These are phyloP conservation scores for Vaccinium darrowii DNA, from an alignment of 148 eudicot genomes.

Conservation along the genomic window DNA sequence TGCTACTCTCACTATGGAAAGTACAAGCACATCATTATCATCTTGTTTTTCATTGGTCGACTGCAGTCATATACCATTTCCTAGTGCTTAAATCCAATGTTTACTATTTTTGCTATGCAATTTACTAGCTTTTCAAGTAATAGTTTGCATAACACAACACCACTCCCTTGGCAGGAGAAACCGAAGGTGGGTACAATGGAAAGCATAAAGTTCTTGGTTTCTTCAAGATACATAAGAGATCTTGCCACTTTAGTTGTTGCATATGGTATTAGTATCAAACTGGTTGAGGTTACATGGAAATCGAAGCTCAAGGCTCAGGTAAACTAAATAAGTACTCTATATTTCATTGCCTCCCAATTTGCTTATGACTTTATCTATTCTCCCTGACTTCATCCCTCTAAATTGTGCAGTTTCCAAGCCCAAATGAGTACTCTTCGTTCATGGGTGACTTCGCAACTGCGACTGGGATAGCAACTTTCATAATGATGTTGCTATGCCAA, in stretches of 20 bases:
- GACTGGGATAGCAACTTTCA: conserved; percentile 85
- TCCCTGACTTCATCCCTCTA: neutral
- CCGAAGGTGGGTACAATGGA: conserved; percentile 96
- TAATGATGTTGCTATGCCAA: conserved; percentile 95
- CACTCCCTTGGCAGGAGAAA: conserved; percentile 57
- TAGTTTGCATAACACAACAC: neutral
- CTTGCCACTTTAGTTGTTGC: conserved; percentile 96
- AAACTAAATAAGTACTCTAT: neutral
- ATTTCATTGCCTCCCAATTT: neutral
- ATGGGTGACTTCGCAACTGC: conserved; percentile 99
- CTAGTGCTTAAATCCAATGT: too few species aligned
- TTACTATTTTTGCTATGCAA: neutral
- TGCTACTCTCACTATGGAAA: neutral
- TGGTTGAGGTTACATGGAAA: conserved; percentile 99
- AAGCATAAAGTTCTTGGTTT: conserved; percentile 91
- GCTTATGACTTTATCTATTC: neutral
- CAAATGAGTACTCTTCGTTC: conserved; percentile 94
- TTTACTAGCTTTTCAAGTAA: neutral
- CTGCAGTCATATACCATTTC: too few species aligned
- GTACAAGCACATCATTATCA: neutral
- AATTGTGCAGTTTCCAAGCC: conserved; percentile 81
- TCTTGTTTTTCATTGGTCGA: neutral
- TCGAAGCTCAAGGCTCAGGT: conserved; percentile 99
- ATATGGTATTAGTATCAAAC: conserved; percentile 94
- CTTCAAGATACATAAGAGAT: conserved; percentile 83